Evolutionary conservation across 805 yeast species (phyloP).

Genomic region (Wickerhamomyces chambardii): DNA sequence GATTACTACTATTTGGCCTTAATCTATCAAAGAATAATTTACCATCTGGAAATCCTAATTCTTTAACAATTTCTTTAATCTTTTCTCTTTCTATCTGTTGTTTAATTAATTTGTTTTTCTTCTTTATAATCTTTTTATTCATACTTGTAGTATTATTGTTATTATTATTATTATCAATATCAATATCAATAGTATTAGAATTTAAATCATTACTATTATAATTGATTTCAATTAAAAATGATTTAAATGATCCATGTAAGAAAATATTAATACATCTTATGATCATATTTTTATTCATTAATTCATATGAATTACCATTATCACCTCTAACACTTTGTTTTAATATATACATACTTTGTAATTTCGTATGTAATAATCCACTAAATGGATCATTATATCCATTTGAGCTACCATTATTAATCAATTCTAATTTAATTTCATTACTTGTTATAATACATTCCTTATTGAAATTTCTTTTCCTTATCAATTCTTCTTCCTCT

Average conservation of each 20-base stretch:
- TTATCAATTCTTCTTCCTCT: no score
- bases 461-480: no score
- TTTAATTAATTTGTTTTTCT: no score
- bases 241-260: constrained; percentile 67
- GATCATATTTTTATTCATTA: constrained; percentile 30
- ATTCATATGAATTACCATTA: constrained; percentile 57
- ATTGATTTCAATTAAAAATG: constrained; percentile 50
- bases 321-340: constrained; percentile 69
- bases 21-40: no score
- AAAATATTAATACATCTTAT: constrained; percentile 64
- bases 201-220: not conserved
- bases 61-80: constrained; percentile 20
- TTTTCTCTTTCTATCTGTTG: no score
- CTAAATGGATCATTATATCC: constrained; percentile 53
- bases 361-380: constrained; percentile 39
- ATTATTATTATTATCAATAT: no score
- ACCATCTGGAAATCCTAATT: constrained; percentile 32
- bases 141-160: no score
- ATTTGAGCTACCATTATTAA: constrained; percentile 43
- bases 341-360: constrained; percentile 62
- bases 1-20: not conserved
- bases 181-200: no score
- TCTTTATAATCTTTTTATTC: no score
- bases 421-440: constrained; percentile 15
- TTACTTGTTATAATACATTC: no score